A percentile compares a stretch with the other conserved stretches of the same genome.
phyloP scores from a whole-genome alignment of 179 eudicot genomes.

The Beta corolliflora region DNA sequence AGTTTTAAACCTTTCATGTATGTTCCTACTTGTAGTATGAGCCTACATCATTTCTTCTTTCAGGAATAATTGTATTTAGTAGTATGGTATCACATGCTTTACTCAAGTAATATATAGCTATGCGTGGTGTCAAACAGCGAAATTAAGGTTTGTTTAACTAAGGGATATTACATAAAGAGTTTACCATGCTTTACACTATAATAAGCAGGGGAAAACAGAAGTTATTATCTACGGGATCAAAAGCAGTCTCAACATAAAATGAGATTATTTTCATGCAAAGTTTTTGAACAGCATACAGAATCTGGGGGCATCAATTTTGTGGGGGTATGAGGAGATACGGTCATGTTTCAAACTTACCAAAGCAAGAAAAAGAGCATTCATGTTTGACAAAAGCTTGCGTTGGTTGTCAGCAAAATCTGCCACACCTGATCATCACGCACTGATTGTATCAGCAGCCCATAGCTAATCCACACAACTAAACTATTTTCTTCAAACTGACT shows the following conservation, averaged over 20 bases:
- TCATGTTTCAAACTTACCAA: slow-evolving; percentile 55
- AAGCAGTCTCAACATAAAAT: neutral
- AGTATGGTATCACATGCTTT: neutral
- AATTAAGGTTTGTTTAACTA: neutral
- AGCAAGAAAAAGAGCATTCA: slow-evolving; percentile 72
- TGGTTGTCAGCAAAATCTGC: slow-evolving; percentile 69
- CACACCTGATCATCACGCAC: slow-evolving; percentile 50
- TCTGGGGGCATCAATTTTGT: neutral
- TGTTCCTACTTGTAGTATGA: too few species aligned
- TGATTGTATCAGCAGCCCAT: slow-evolving; percentile 5
- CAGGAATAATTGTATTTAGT: neutral
- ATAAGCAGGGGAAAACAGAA: neutral
- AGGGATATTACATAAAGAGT: neutral
- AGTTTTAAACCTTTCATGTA: too few species aligned
- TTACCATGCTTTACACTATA: neutral
- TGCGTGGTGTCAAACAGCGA: neutral
- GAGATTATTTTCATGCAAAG: neutral
- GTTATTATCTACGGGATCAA: neutral
- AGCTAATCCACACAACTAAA: neutral
- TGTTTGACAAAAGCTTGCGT: slow-evolving; percentile 68
- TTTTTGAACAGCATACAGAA: too few species aligned
- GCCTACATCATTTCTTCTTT: neutral
- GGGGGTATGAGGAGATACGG: neutral
- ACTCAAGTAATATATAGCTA: neutral
- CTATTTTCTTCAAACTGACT: neutral